Evolutionary conservation across 164 flowering plant species (phyloP).

Genomic region (Malania oleifera): DNA sequence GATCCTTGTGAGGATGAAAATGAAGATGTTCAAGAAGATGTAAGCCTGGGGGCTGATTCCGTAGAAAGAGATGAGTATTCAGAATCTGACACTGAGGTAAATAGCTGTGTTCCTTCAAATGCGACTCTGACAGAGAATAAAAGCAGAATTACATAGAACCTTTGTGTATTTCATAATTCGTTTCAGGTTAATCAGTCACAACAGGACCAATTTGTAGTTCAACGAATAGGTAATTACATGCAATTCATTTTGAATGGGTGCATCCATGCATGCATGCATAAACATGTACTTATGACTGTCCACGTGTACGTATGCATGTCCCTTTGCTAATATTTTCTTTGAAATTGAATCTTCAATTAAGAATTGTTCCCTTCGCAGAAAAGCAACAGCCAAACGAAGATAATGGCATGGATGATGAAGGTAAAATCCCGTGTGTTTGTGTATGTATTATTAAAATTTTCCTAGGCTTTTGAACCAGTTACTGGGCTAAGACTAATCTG

Average conservation of each 20-base stretch:
- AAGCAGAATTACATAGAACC: not conserved
- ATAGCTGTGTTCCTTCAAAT: not conserved
- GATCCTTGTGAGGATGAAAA: constrained; percentile 97
- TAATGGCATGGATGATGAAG: constrained; percentile 43
- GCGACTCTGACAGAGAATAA: too few relatives aligned
- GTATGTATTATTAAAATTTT: too few relatives aligned
- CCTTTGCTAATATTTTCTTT: not conserved
- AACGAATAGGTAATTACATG: constrained; percentile 51
- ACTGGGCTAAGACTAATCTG: not conserved
- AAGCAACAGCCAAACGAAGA: constrained; percentile 29
- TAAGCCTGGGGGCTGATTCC: constrained; percentile 73
- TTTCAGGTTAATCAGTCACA: constrained; percentile 52
- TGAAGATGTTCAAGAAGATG: constrained; percentile 50
- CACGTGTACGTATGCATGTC: too few relatives aligned
- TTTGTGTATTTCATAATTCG: not conserved
- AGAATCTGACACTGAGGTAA: constrained; percentile 78
- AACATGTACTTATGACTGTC: not conserved
- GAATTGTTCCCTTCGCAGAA: constrained; percentile 30
- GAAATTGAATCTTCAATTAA: constrained; percentile 2
- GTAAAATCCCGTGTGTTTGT: constrained; percentile 31
- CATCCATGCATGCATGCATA: not conserved
- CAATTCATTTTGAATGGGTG: not conserved
- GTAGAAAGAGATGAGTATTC: constrained; percentile 40
- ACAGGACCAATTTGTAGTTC: constrained; percentile 57
- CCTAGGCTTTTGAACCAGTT: not conserved